phyloP scores from a whole-genome alignment of 768 basidiomycete species.

The Suillus weaverae region DNA sequence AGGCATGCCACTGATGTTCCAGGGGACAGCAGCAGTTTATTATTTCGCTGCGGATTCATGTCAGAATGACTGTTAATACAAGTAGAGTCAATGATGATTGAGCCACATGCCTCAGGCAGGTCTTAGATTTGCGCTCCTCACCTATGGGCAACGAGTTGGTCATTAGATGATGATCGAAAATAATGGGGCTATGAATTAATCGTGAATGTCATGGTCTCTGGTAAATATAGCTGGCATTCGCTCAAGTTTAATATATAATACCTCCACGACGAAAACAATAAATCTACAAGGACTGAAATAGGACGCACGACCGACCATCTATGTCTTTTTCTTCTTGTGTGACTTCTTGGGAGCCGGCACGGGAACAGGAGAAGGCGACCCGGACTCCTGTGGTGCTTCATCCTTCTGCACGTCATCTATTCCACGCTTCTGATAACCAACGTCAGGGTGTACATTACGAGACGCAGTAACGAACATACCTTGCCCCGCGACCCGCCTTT shows the following conservation, averaged over 20 bases:
- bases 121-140: not conserved
- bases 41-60: no score
- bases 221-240: not conserved
- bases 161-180: not conserved
- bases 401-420: constrained; percentile 64
- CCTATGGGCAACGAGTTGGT: not conserved
- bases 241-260: not conserved
- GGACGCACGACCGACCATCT: constrained; percentile 5
- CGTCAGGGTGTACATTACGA: constrained; percentile 1
- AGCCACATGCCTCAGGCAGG: not conserved
- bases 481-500: constrained; percentile 62
- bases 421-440: constrained; percentile 57
- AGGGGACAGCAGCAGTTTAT: no score
- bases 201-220: not conserved
- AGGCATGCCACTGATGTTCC: no score
- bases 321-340: constrained; percentile 71
- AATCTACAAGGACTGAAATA: not conserved
- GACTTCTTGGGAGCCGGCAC: constrained; percentile 55
- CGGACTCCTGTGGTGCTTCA: constrained; percentile 49
- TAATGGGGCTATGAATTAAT: not conserved
- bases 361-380: constrained; percentile 59
- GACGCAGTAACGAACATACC: constrained; percentile 38
- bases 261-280: not conserved
- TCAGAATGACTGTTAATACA: not conserved
- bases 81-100: not conserved